A percentile compares a stretch with the other conserved stretches of the same genome.
These are phyloP conservation scores for Podaxis sp. DNA, from an alignment of 768 basidiomycete species.

Conservation along the genomic window DNA sequence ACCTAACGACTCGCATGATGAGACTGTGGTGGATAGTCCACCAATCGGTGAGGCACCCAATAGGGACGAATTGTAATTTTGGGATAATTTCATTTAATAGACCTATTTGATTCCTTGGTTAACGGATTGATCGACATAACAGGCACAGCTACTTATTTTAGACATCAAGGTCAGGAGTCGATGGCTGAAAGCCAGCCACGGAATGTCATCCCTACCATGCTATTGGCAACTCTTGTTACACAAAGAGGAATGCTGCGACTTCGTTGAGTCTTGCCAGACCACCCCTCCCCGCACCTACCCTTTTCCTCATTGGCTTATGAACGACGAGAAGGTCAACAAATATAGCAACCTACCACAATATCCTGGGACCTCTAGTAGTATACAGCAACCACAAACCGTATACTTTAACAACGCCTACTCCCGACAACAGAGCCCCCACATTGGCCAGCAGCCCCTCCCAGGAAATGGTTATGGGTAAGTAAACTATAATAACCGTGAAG, in stretches of 20 bases:
- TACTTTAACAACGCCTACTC: background rate
- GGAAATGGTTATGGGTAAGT: conserved; percentile 83
- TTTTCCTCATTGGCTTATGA: too few relatives aligned
- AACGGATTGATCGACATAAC: background rate
- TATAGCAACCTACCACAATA: background rate
- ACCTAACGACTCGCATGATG: background rate
- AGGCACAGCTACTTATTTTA: background rate
- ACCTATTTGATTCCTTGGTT: background rate
- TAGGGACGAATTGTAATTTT: conserved; percentile 7
- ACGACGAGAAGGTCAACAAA: background rate
- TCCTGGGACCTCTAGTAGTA: background rate
- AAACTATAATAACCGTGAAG: background rate
- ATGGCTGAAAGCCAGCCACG: background rate
- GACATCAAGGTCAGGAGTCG: background rate
- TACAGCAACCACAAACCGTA: background rate
- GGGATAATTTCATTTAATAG: background rate
- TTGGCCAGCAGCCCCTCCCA: background rate
- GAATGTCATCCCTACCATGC: background rate
- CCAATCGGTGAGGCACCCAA: background rate
- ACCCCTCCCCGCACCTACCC: background rate
- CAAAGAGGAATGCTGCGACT: background rate
- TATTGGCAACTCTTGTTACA: background rate
- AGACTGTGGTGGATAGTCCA: background rate
- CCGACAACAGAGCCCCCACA: background rate
- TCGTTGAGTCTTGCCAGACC: background rate